Conservation (phyloP, 179 eudicot genomes). For the Beta lomatogona region DNA sequence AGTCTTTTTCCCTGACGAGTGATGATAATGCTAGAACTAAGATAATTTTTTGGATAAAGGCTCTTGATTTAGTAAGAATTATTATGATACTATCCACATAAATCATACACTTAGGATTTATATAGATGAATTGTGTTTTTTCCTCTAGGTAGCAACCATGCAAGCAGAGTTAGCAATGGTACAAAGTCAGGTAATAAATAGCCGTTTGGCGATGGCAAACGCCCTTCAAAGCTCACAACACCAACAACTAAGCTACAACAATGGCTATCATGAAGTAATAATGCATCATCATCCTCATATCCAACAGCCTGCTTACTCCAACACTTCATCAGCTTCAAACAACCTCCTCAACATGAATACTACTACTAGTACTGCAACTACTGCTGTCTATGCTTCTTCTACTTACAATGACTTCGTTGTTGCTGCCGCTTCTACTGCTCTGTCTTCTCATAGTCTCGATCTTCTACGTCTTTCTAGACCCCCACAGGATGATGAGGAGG, state of each 20-base stretch:
- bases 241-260: slow-evolving; percentile 34
- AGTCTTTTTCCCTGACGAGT: too few species aligned
- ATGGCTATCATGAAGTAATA: slow-evolving; percentile 22
- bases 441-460: slow-evolving; percentile 48
- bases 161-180: slow-evolving; percentile 75
- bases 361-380: slow-evolving; percentile 5
- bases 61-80: too few species aligned
- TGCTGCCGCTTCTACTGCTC: slow-evolving; percentile 30
- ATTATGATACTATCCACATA: too few species aligned
- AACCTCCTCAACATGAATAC: slow-evolving; percentile 33
- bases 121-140: too few species aligned
- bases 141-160: slow-evolving; percentile 59
- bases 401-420: slow-evolving; percentile 38
- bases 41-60: too few species aligned
- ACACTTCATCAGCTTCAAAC: slow-evolving; percentile 65
- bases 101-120: too few species aligned
- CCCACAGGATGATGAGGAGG: slow-evolving; percentile 44
- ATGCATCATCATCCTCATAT: slow-evolving; percentile 23
- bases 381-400: slow-evolving; percentile 27
- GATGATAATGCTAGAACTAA: too few species aligned
- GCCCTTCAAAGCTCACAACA: slow-evolving; percentile 55
- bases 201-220: slow-evolving; percentile 53
- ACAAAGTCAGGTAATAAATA: slow-evolving; percentile 64
- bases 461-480: slow-evolving; percentile 44
- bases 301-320: slow-evolving; percentile 64